Evolutionary conservation across 1,284 basidiomycete genomes (phyloP).

Genomic region (Ganoderma lucidum): DNA sequence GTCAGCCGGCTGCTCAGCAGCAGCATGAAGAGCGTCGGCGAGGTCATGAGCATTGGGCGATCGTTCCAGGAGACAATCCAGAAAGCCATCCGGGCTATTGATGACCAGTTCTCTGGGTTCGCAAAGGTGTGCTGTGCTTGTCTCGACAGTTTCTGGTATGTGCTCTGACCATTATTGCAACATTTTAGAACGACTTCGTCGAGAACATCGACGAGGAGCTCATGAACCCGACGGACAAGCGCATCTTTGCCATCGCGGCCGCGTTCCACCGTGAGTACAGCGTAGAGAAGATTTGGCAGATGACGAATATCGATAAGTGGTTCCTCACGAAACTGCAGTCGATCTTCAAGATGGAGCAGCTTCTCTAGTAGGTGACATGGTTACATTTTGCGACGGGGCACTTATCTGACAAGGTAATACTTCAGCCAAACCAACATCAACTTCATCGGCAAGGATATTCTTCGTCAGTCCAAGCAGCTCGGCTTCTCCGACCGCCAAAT

Average conservation of each 20-base stretch:
- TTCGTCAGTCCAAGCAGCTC: conserved; percentile 91
- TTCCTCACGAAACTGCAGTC: conserved; percentile 91
- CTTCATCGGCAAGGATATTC: conserved; percentile 68
- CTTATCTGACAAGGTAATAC: neutral
- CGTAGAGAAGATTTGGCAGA: conserved; percentile 95
- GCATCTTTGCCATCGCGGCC: conserved; percentile 90
- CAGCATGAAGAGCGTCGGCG: conserved; percentile 99
- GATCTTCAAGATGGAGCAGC: conserved; percentile 83
- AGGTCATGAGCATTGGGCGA: conserved; percentile 98
- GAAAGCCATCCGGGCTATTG: conserved; percentile 96
- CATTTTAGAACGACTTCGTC: conserved; percentile 78
- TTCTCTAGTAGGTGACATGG: conserved; percentile 66
- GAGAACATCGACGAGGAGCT: conserved; percentile 90
- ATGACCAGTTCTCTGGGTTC: conserved; percentile 95
- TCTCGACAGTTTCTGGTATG: neutral
- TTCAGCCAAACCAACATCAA: conserved; percentile 73
- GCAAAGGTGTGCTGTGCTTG: conserved; percentile 65
- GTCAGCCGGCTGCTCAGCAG: conserved; percentile 90
- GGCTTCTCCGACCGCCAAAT: conserved; percentile 97
- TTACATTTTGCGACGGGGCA: neutral
- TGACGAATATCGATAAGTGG: conserved; percentile 99
- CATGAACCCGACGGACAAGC: conserved; percentile 89
- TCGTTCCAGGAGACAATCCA: conserved; percentile 99
- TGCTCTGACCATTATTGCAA: neutral
- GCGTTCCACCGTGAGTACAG: conserved; percentile 92